Base-by-base conservation (phyloP, 2,329 filamentous ascomycete genomes). In the Exophiala sideris region DNA sequence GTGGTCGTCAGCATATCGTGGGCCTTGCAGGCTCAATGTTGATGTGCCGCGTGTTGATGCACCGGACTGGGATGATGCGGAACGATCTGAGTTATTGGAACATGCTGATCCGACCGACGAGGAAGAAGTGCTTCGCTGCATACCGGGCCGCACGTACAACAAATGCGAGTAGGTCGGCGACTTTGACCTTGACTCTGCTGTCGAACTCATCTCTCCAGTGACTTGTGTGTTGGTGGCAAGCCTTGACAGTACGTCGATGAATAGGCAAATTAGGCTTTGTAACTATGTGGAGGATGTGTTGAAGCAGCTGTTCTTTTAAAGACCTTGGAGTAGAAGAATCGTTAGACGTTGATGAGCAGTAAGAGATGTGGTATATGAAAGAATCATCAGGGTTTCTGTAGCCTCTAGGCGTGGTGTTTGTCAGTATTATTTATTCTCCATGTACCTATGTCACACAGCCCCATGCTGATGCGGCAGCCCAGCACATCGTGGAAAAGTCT, bases 1-100 rank as follows among this genome's bases (percentile, higher is more conserved):
- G 44, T 62, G 60, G 33, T 64, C 60, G 38, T 62, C 62, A 9
- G 54, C 58, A 39, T 49, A 64, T 11, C 56, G 57, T 11, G 58
- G 54, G 9, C 36, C 32, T 3, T 46, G 55, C 14, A 53, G 50
- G 36, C 45, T 56, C 21, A 44, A 45, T 24, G 33, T 50, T 18
- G 58, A 57, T 8, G 44, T 47, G 34, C 9, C 33, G 14, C 42
- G 87, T 91, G 56, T 85, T 97, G 44, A 96, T 91, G 67, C 92
- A 91, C 0, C 89, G 96, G 3, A 80, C 96, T 9, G 83, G 96
- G 1, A 52, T 21, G 33, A 83, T 83, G 33, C 80, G 80, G 24
- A 78, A 80, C 62, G 86, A 84, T 9, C 91, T 91, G 0, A 94
- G 87, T 62, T 91, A 97, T 3, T 84, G 91, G 44, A 92, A 88